Base-by-base conservation (phyloP, 1,139 yeast species). In the Debaryomyces coudertii region DNA sequence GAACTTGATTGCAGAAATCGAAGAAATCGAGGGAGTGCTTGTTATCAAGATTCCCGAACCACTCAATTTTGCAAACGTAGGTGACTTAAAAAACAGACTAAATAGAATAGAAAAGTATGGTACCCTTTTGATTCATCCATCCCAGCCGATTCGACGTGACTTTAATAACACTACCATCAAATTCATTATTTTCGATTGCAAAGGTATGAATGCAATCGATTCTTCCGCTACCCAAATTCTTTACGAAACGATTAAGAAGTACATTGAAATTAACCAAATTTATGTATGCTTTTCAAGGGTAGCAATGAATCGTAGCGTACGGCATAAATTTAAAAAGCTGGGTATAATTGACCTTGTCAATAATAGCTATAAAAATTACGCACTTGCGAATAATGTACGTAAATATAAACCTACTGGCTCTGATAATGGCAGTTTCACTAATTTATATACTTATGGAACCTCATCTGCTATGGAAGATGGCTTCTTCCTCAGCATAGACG, bases 131-230 rank as follows among this genome's bases (percentile, higher is more conserved):
- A 58, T 65, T 1, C 71, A 66, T 47, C 68, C 68, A 2, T 65
- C 71, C 1, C 73, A 68, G 42, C 72, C 72, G 5, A 59, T 59
- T 1, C 53, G 43, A 16, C 55, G 63, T 29, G 59, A 60, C 37
- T 60, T 63, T 41, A 52, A 48, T 15, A 53, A 57, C 42, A 52
- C 49, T 14, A 55, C 61, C 5, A 57, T 63, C 42, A 58, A 61
- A 34, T 61, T 58, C 34, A 53, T 68, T 15, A 54, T 69, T 4
- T 58, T 69, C 45, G 74, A 69, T 45, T 61, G 71, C 37, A 66
- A 68, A 45, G 74, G 72, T 1, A 67, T 69, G 72, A 50, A 56
- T 7, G 47, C 49, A 3, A 57, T 69, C 33, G 74, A 69, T 49
- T 57, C 71, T 0, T 57, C 69, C 5, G 73, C 73, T 1, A 65